Conservation (phyloP, 257 asterid genomes). For the Fraxinus pennsylvanica region DNA sequence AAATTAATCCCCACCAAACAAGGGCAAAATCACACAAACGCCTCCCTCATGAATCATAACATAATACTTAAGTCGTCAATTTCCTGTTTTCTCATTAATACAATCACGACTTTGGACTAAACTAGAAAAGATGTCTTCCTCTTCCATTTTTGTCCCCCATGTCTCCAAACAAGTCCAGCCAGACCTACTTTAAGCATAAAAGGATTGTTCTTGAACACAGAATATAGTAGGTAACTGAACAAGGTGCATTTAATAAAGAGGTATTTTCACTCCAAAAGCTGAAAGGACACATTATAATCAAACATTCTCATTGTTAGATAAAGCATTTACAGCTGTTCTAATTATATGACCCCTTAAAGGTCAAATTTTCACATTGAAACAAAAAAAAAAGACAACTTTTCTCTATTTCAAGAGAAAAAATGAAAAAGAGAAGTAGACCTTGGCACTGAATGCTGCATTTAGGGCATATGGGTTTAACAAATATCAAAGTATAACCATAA, state of each 20-base stretch:
- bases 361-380: not conserved
- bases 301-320: not conserved
- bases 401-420: not conserved
- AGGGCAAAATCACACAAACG: not conserved
- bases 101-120: not conserved
- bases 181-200: not conserved
- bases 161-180: not conserved
- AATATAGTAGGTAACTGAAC: not conserved
- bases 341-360: not conserved
- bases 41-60: not conserved
- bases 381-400: not conserved
- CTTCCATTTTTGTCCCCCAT: not conserved
- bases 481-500: not conserved
- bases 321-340: not conserved
- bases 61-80: not conserved
- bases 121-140: not conserved
- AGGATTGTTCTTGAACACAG: not conserved
- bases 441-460: conserved; percentile 2
- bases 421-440: not conserved
- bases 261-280: not conserved
- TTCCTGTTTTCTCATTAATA: not conserved
- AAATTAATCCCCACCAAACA: no score
- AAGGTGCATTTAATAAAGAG: not conserved
- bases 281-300: not conserved
- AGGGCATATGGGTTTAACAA: conserved; percentile 4